Evolutionary conservation across 345 rosid genomes (phyloP).

Genomic region (Arabidopsis suecica): DNA sequence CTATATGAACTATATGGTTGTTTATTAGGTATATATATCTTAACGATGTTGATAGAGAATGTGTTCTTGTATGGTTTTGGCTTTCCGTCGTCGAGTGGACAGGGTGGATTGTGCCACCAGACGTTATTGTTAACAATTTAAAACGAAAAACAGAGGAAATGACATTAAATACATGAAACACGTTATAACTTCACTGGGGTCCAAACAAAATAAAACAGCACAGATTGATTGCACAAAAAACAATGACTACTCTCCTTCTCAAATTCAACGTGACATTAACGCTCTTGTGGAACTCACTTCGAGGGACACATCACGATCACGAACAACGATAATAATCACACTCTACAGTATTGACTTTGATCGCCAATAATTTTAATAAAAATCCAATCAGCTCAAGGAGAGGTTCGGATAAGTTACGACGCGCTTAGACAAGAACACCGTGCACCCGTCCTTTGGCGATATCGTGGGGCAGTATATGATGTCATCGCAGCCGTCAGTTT

Average conservation of each 20-base stretch:
- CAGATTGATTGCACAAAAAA: neutral
- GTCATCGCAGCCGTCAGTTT: constrained; percentile 74
- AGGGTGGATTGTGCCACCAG: neutral
- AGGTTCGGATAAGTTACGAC: constrained; percentile 47
- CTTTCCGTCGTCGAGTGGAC: neutral
- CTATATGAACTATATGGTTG: neutral
- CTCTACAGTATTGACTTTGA: neutral
- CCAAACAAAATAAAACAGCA: neutral
- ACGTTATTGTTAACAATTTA: neutral
- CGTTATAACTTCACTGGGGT: neutral
- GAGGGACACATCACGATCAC: neutral
- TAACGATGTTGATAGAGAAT: neutral
- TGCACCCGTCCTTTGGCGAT: constrained; percentile 80
- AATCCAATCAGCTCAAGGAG: constrained; percentile 30
- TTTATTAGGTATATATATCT: neutral
- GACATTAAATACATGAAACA: neutral
- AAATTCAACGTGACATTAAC: neutral
- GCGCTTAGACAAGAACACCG: constrained; percentile 59
- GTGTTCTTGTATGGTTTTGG: neutral
- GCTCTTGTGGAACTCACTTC: neutral
- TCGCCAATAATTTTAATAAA: neutral
- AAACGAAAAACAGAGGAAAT: neutral
- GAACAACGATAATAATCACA: neutral
- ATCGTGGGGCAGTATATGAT: constrained; percentile 78
- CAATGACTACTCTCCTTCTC: neutral